These are phyloP conservation scores for Cinchona pubescens DNA, from an alignment of 257 asterid species.

Conservation along the genomic window DNA sequence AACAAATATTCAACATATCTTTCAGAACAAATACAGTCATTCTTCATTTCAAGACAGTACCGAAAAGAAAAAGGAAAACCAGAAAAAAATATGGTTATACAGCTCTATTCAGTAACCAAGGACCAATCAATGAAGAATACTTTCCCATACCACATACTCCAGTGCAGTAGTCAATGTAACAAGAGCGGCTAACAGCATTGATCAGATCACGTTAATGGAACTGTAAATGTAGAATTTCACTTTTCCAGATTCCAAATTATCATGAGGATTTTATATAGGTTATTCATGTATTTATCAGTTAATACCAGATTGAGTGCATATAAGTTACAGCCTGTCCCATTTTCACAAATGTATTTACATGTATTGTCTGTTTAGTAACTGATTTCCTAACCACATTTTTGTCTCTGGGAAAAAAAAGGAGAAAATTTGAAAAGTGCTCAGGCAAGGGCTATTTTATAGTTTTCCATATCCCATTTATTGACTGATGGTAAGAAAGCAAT, in stretches of 20 bases:
- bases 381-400: background rate
- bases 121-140: slow-evolving; percentile 13
- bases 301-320: background rate
- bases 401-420: background rate
- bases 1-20: background rate
- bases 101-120: background rate
- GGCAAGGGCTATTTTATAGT: background rate
- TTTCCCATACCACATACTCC: background rate
- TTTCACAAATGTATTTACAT: too few species aligned
- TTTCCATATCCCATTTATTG: background rate
- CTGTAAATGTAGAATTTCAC: background rate
- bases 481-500: background rate
- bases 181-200: background rate
- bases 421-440: background rate
- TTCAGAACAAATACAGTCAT: background rate
- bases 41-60: background rate
- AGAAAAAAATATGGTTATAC: background rate
- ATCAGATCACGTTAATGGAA: slow-evolving; percentile 3
- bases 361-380: background rate
- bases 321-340: too few species aligned
- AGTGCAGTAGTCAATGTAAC: slow-evolving; percentile 2
- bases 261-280: background rate
- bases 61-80: background rate
- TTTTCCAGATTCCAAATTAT: slow-evolving; percentile 13
- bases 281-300: background rate